Percentiles rank a stretch among this genome's conserved stretches.
Conservation (phyloP, 179 eudicot genomes). For the Sideroxylon spinosum region DNA sequence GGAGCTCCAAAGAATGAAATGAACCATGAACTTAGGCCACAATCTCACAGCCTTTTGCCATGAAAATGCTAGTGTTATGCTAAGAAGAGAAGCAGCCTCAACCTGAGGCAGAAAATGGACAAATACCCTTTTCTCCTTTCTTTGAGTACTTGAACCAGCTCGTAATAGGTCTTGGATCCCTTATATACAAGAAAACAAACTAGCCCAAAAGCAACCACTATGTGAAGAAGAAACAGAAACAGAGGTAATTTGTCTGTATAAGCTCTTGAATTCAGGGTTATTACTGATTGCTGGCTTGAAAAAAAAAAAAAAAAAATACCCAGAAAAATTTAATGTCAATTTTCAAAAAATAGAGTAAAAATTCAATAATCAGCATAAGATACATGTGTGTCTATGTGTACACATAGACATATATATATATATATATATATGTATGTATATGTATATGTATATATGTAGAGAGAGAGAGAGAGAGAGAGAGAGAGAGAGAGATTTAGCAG, state of each 20-base stretch:
- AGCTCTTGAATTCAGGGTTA: constrained; percentile 60
- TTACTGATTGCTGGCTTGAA: constrained; percentile 40
- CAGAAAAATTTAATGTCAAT: background rate
- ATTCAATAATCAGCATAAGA: too few species aligned
- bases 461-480: too few species aligned
- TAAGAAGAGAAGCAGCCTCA: constrained; percentile 66
- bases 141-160: constrained; percentile 33
- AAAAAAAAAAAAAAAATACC: background rate
- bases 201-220: constrained; percentile 50
- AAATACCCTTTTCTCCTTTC: constrained; percentile 45
- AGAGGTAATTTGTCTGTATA: constrained; percentile 78
- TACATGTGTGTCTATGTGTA: too few species aligned
- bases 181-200: constrained; percentile 68
- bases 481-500: too few species aligned
- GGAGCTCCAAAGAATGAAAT: constrained; percentile 80
- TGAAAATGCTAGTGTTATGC: constrained; percentile 71
- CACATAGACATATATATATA: too few species aligned
- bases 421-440: too few species aligned
- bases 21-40: constrained; percentile 81
- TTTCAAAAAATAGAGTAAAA: background rate
- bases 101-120: constrained; percentile 72
- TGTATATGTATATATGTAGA: too few species aligned
- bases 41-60: constrained; percentile 82
- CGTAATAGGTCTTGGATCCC: constrained; percentile 56
- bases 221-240: constrained; percentile 58